Evolutionary conservation across 1,139 yeast species (phyloP), one percentile per base, ranked within the genome.

Genomic region (Geotrichum phurueaensis): DNA sequence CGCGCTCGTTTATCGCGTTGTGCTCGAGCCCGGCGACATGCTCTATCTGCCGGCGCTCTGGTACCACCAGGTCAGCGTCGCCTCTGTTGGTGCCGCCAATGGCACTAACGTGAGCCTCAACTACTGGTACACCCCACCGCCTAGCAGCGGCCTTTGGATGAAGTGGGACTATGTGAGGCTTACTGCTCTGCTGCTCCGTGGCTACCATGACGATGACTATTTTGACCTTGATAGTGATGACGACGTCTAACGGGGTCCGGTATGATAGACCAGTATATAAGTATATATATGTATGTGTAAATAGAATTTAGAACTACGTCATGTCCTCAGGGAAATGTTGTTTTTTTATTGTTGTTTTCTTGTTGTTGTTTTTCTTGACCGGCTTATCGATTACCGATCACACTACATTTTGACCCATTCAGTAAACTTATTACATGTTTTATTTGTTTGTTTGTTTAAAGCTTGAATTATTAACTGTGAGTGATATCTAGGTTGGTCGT

Each of bases 11-110:
- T 72, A 68, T 58, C 64, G 65, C 15, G 75, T 75, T 10, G 69
- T 64, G 45, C 59, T 76, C 29, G 60, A 65, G 6, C 74, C 77
- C 0, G 79, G 79, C 5, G 77, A 76, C 58, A 69, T 72, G 55
- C 69, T 76, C 47, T 76, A 71, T 61, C 65, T 76, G 22, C 79
- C 79, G 0, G 75, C 78, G 2, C 66, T 76, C 53, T 76, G 79
- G 79, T 76, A 75, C 63, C 79, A 76, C 58, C 76, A 76, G 64
- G 67, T 74, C 1, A 68, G 70, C 27, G 73, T 73, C 15, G 63
- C 64, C n/a, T 65, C 60, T 3, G 66, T 51, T 6, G 56, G 54
- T 7, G 45, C 18, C 1, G 52, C 9, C 18, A 22, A 45, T 61
- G 6, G 68, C 66, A 6, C 59, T 48, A 73, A 73, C 51, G 66